Base-by-base conservation (phyloP, 257 asterid species). In the Nyctanthes arbortristis region DNA sequence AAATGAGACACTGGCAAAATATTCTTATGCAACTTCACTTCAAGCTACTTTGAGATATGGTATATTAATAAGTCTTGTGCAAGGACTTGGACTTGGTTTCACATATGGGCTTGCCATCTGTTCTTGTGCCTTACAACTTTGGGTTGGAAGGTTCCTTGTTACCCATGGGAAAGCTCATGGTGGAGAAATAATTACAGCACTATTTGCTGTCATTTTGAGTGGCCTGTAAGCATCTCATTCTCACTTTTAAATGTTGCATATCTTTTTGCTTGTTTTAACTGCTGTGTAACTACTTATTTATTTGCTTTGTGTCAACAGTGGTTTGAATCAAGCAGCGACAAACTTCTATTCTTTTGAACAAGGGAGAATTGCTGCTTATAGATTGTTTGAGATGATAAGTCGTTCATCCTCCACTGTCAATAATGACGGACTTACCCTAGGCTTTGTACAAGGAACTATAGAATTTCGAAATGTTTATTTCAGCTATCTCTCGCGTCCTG, bases 51-150 rank as follows among this genome's bases (percentile, higher is more conserved):
- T 94, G 66, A 86, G 97, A 84, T 94, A 94, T 73, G 99, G 99
- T 65, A 94, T 94, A 88, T 80, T 94, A 82, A 94, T 94, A 72
- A 94, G 99, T 85, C 95, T 94, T 35, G 99, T 94, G 77, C 99
- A 94, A 94, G 99, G 99, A 61, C 99, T 94, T 87, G 99, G 99
- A 37, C 99, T 94, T 75, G 99, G 99, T 63, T 94, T 94, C 81
- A 94, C 99, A 3, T 94, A 94, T 73, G 99, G 99, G 78, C 99
- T 94, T 75, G 99, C 99, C 43, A 94, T 94, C 73, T 91, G 99
- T 81, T 94, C 99, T 72, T 94, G 99, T 78, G 95, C 99, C 63
- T 79, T 94, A 85, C 99, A 94, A 87, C 96, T 94, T 74, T 91
- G 99, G 99, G 98, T 91, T 66, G 99, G 99, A 74, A 88, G 98